Percentiles rank a stretch among this genome's conserved stretches.
phyloP scores from a whole-genome alignment of 2,329 filamentous ascomycete genomes.

The Beauveria medogensis region DNA sequence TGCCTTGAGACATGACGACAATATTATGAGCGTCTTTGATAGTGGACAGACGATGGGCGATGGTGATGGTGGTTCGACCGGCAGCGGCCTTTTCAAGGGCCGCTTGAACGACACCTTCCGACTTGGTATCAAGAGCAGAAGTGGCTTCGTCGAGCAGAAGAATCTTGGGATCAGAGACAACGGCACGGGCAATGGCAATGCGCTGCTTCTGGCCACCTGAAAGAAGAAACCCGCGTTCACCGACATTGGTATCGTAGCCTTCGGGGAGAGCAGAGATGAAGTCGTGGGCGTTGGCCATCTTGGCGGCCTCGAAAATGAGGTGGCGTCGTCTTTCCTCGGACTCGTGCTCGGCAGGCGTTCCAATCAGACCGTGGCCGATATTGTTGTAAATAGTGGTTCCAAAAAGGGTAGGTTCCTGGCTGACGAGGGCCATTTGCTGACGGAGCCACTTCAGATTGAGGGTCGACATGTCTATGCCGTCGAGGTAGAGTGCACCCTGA shows the following conservation, averaged over 20 bases:
- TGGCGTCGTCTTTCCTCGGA: constrained; percentile 59
- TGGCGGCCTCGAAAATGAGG: constrained; percentile 72
- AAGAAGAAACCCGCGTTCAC: constrained; percentile 84
- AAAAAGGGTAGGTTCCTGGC: constrained; percentile 88
- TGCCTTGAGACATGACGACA: constrained; percentile 78
- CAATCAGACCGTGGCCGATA: constrained; percentile 84
- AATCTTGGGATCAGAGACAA: constrained; percentile 87
- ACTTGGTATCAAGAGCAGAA: constrained; percentile 86
- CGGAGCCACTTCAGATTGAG: constrained; percentile 87
- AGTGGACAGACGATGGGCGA: constrained; percentile 90
- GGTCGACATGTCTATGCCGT: constrained; percentile 71
- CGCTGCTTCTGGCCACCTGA: constrained; percentile 96
- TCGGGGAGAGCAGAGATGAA: constrained; percentile 79
- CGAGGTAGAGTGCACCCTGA: constrained; percentile 66
- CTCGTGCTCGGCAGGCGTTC: constrained; percentile 63
- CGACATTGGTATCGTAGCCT: constrained; percentile 90
- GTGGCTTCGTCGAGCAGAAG: constrained; percentile 93
- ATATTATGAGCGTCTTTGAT: constrained; percentile 95
- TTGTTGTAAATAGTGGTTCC: constrained; percentile 83
- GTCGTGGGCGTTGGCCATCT: constrained; percentile 88
- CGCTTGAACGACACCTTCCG: constrained; percentile 88
- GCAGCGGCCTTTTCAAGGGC: constrained; percentile 79
- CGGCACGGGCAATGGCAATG: constrained; percentile 84
- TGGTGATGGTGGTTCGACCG: constrained; percentile 89
- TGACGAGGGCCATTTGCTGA: constrained; percentile 85